Evolutionary conservation across 2,329 filamentous ascomycete genomes (phyloP), one percentile per base, ranked within the genome.

Genomic region (Westerdykella aurantiaca): DNA sequence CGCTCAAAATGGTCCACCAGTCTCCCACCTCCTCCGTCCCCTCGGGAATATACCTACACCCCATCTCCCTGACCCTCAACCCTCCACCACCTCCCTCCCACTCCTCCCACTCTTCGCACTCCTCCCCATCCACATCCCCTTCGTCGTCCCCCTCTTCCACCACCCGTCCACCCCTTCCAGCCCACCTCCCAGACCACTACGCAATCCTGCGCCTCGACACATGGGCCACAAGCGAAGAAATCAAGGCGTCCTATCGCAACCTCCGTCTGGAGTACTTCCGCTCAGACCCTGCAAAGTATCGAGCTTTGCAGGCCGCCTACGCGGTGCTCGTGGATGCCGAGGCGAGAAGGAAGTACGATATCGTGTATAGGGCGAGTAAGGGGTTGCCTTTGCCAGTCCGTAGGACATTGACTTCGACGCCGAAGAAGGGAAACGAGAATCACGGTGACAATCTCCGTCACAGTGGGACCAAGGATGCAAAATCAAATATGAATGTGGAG

Each of bases 101-200:
- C 33, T 14, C 33, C 17, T 35, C 33, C 7, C 7, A 3, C 3
- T 18, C n/a, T n/a, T 9, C 29, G 29, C 29, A n/a, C n/a, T 4
- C 33, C n/a, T 14, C 18, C 54, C 52, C 34, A 49, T 56, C 12
- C 47, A 56, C 25, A 54, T 57, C 38, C 48, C 50, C 33, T 53
- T 53, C 39, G 40, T 47, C 37, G 50, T 54, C n/a, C 46, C 55
- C 42, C 52, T 56, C 11, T 42, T 50, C 3, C 39, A 49, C 33
- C 47, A 53, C 21, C 47, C 52, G 13, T 31, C 49, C 22, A 38
- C 40, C 33, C 17, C 33, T 21, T 10, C 21, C 21, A 33, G 34
- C 25, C 2, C 25, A 29, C n/a, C 58, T 58, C 25, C 39, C 55
- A 13, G 60, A 67, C 49, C 55, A 67, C 47, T 67, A 67, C 50